Evolutionary conservation across 1,284 basidiomycete species (phyloP).

Genomic region (Moesziomyces parantarcticus): DNA sequence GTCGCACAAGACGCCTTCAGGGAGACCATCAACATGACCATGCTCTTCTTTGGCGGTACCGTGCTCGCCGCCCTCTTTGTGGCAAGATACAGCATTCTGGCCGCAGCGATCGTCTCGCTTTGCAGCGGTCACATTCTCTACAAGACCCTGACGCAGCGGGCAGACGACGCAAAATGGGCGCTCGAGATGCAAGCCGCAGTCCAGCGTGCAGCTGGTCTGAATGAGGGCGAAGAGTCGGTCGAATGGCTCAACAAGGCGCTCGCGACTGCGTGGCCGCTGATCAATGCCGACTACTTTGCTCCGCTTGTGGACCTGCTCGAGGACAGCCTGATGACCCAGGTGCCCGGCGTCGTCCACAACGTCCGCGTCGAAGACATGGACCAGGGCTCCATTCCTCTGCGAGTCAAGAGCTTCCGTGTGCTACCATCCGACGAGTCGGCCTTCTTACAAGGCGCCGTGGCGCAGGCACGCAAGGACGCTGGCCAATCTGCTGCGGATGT

Average conservation of each 20-base stretch:
- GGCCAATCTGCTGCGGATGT: constrained; percentile 7
- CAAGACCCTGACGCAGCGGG: constrained; percentile 30
- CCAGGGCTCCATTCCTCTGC: constrained; percentile 57
- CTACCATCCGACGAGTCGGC: constrained; percentile 37
- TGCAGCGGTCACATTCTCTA: constrained; percentile 45
- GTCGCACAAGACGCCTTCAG: constrained; percentile 29
- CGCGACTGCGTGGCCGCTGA: constrained; percentile 59
- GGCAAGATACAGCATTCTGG: constrained; percentile 31
- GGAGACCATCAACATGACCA: constrained; percentile 45
- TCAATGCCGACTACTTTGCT: constrained; percentile 60
- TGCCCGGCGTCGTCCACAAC: constrained; percentile 61
- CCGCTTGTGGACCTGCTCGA: constrained; percentile 64
- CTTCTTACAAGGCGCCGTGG: constrained; percentile 45
- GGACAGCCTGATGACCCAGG: constrained; percentile 63
- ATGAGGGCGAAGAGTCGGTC: constrained; percentile 50
- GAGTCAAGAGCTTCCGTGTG: constrained; percentile 53
- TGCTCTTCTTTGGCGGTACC: constrained; percentile 51
- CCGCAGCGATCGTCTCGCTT: constrained; percentile 23
- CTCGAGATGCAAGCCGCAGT: constrained; percentile 38
- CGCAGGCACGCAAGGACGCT: constrained; percentile 31
- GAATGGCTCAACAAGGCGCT: constrained; percentile 63
- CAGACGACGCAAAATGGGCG: constrained; percentile 44
- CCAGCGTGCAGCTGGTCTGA: constrained; percentile 12
- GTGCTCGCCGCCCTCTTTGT: constrained; percentile 35
- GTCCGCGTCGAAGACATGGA: constrained; percentile 63